These are phyloP conservation scores for Cucumis hystrix DNA, from an alignment of 306 rosid genomes.

Conservation along the genomic window DNA sequence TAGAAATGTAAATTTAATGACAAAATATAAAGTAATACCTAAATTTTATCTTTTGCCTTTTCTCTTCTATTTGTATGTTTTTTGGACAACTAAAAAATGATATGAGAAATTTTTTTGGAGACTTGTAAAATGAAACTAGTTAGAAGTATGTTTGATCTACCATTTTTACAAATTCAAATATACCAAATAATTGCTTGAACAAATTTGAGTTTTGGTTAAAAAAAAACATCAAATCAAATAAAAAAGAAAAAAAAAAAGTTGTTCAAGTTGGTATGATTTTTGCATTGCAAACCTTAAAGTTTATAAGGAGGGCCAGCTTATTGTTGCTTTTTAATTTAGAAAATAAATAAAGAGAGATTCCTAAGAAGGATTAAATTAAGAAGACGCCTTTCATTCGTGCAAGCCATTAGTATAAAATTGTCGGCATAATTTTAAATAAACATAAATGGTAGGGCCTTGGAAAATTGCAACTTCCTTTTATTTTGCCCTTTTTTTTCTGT, in stretches of 20 bases:
- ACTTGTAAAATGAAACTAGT: too few species aligned
- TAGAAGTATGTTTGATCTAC: too few species aligned
- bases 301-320: background rate
- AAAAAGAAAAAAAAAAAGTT: background rate
- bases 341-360: background rate
- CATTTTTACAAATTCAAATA: too few species aligned
- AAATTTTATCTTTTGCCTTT: too few species aligned
- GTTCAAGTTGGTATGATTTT: background rate
- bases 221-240: background rate
- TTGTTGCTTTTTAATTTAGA: background rate
- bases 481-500: background rate
- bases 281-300: background rate
- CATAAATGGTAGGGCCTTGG: background rate
- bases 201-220: background rate
- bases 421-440: conserved; percentile 6
- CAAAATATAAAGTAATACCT: too few species aligned
- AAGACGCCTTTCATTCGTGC: background rate
- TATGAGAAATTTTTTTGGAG: too few species aligned
- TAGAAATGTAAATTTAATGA: too few species aligned
- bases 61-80: too few species aligned
- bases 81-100: too few species aligned
- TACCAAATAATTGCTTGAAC: too few species aligned
- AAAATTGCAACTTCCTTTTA: background rate
- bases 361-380: background rate
- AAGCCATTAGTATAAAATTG: background rate